phyloP scores from a whole-genome alignment of 2,329 filamentous ascomycete genomes.

The Fusarium lateritium region DNA sequence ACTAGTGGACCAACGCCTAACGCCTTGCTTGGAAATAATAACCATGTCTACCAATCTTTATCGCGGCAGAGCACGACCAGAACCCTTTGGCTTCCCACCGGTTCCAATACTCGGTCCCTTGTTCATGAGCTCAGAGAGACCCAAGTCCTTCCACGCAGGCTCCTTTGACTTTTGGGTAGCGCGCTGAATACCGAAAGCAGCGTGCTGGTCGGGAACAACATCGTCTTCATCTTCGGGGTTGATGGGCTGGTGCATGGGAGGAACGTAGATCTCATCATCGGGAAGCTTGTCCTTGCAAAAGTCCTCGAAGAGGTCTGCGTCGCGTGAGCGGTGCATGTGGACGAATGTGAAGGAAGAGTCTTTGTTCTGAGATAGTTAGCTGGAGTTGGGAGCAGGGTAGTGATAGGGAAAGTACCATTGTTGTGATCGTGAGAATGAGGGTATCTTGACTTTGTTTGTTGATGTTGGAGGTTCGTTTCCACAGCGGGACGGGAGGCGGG shows the following conservation, averaged over 20 bases:
- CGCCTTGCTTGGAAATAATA: constrained; percentile 26
- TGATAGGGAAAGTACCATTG: constrained; percentile 17
- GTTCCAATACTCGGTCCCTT: constrained; percentile 64
- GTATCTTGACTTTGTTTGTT: constrained; percentile 33
- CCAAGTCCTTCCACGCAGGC: constrained; percentile 84
- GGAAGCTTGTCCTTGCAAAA: constrained; percentile 79
- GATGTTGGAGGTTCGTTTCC: constrained; percentile 24
- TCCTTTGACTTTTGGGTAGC: constrained; percentile 81
- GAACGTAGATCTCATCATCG: constrained; percentile 87
- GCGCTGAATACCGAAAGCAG: constrained; percentile 87
- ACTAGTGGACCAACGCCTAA: constrained; percentile 18
- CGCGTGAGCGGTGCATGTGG: constrained; percentile 79
- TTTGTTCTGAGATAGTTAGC: constrained; percentile 68
- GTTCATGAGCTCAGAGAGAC: constrained; percentile 78
- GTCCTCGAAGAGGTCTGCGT: constrained; percentile 85
- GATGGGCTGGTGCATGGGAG: constrained; percentile 82
- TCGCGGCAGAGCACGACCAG: constrained; percentile 36
- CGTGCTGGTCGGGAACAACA: constrained; percentile 89
- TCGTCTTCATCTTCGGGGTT: constrained; percentile 93
- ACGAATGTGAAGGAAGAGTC: constrained; percentile 82
- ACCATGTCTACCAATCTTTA: not conserved
- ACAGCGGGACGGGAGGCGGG: constrained; percentile 28
- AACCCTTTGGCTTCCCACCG: constrained; percentile 41
- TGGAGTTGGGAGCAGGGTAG: not conserved
- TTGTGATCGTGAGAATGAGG: not conserved